A percentile compares a stretch with the other conserved stretches of the same genome.
phyloP scores from a whole-genome alignment of 164 flowering plant genomes.

The Berberis vulgaris region DNA sequence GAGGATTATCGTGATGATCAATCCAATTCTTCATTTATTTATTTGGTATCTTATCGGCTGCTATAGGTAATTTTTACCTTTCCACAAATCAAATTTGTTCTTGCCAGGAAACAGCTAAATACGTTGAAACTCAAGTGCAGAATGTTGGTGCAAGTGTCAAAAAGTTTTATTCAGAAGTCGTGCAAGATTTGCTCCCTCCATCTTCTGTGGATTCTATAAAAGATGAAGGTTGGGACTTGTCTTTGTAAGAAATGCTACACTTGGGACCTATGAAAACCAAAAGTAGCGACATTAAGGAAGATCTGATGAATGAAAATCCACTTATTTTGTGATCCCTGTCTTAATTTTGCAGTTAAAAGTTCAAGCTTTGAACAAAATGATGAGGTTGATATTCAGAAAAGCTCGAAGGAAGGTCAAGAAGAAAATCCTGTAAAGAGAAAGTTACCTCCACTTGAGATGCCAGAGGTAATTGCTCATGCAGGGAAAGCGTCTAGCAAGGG shows the following conservation, averaged over 20 bases:
- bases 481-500: neutral
- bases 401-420: conserved; percentile 11
- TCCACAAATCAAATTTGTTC: neutral
- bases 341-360: conserved; percentile 2
- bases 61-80: neutral
- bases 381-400: conserved; percentile 1
- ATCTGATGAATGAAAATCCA: conserved; percentile 4
- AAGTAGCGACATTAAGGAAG: conserved; percentile 10
- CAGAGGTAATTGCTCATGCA: conserved; percentile 1
- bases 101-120: conserved; percentile 43
- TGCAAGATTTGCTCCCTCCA: conserved; percentile 47
- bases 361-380: neutral
- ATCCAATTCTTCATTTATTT: too few species aligned
- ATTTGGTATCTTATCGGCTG: neutral
- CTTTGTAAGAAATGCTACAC: conserved; percentile 13
- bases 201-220: conserved; percentile 19
- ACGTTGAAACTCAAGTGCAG: conserved; percentile 58
- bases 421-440: conserved; percentile 11
- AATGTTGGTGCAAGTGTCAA: conserved; percentile 60
- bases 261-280: conserved; percentile 14
- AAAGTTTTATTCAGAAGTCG: conserved; percentile 51
- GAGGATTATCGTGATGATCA: too few species aligned
- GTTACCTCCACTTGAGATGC: conserved; percentile 3
- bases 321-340: conserved; percentile 1
- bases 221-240: conserved; percentile 13